Evolutionary conservation across 2,329 filamentous ascomycete genomes (phyloP).

Genomic region (Aspergillus piperis): DNA sequence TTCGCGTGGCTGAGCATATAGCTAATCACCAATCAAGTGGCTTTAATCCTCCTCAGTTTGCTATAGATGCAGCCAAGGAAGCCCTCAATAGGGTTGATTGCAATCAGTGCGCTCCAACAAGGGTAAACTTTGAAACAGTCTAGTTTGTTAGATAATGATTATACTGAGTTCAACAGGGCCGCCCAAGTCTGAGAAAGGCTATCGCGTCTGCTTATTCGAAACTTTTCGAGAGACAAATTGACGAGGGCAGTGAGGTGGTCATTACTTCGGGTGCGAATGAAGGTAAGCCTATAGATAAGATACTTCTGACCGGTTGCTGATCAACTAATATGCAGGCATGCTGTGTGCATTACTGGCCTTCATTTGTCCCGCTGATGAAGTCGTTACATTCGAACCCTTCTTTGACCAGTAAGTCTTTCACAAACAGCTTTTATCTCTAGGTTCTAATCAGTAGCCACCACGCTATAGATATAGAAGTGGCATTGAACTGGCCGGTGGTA

Average conservation of each 20-base stretch:
- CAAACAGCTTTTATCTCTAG: too few relatives aligned
- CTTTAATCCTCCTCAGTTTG: conserved; percentile 91
- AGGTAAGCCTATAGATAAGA: conserved; percentile 30
- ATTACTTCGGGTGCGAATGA: conserved; percentile 73
- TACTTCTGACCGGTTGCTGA: background rate
- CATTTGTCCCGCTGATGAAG: conserved; percentile 89
- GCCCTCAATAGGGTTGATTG: conserved; percentile 90
- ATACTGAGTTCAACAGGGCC: conserved; percentile 54
- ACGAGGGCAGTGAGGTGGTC: conserved; percentile 90
- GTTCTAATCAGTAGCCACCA: rapidly evolving
- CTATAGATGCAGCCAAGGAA: conserved; percentile 85
- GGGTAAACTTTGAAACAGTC: conserved; percentile 45
- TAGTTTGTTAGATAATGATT: too few relatives aligned
- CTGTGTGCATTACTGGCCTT: conserved; percentile 97
- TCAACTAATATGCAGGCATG: conserved; percentile 62
- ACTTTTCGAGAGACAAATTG: conserved; percentile 75
- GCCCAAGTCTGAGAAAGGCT: conserved; percentile 86
- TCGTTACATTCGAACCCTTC: conserved; percentile 97
- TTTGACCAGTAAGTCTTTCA: conserved; percentile 75
- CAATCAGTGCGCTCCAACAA: conserved; percentile 97
- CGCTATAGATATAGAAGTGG: conserved; percentile 78
- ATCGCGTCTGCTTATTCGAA: conserved; percentile 90
- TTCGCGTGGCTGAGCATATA: too few relatives aligned
- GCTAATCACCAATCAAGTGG: conserved; percentile 49
- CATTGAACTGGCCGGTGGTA: conserved; percentile 96